Evolutionary conservation across 1,284 basidiomycete genomes (phyloP).

Genomic region (Ganoderma leucocontextum): DNA sequence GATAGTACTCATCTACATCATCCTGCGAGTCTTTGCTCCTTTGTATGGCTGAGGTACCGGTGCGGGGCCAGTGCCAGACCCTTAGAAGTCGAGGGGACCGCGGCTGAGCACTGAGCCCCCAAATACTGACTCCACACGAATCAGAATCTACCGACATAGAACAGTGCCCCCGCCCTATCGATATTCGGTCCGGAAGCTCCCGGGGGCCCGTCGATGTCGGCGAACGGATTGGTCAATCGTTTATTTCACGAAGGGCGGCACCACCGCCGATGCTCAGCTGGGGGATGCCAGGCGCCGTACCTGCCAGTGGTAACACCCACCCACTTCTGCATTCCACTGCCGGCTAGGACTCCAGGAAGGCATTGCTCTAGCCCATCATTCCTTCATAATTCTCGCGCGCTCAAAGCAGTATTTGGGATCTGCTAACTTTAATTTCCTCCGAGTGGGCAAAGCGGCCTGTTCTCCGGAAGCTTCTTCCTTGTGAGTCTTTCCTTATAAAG

Average conservation of each 20-base stretch:
- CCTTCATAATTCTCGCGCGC: not conserved
- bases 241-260: not conserved
- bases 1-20: not conserved
- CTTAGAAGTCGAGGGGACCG: not conserved
- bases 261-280: not conserved
- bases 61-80: not conserved
- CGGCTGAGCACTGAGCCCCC: not conserved
- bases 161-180: not conserved
- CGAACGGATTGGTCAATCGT: not conserved
- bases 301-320: not conserved
- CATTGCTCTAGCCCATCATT: not conserved
- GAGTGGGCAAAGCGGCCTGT: not conserved
- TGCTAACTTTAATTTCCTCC: not conserved
- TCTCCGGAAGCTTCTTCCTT: not conserved
- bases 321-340: not conserved
- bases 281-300: not conserved
- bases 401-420: not conserved
- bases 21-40: not conserved
- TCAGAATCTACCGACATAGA: not conserved
- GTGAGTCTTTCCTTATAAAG: not conserved
- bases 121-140: not conserved
- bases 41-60: not conserved
- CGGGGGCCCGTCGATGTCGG: not conserved
- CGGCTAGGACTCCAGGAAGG: not conserved
- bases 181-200: not conserved